Conservation (phyloP, 2,329 filamentous ascomycete species). For the Cladophialophora exuberans region DNA sequence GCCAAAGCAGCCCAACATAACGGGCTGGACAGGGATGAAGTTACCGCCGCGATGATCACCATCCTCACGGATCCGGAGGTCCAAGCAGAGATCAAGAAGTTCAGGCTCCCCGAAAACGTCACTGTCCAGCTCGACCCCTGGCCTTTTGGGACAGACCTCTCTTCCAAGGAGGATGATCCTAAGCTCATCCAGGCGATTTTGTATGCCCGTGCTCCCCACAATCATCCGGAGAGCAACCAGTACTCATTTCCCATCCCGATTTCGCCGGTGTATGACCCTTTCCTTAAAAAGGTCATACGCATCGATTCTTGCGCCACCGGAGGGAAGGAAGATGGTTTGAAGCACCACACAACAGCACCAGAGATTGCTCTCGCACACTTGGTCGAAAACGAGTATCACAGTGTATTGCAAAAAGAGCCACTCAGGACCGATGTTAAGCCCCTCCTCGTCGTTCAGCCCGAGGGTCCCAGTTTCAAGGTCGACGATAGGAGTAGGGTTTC, state of each 20-base stretch:
- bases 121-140: slow-evolving; percentile 65
- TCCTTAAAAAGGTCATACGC: slow-evolving; percentile 66
- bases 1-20: neutral
- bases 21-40: slow-evolving; percentile 57
- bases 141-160: slow-evolving; percentile 65
- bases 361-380: slow-evolving; percentile 60
- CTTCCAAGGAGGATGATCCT: slow-evolving; percentile 49
- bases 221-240: slow-evolving; percentile 65
- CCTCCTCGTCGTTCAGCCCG: slow-evolving; percentile 65
- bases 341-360: slow-evolving; percentile 22
- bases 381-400: slow-evolving; percentile 67
- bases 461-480: slow-evolving; percentile 64
- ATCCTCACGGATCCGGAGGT: slow-evolving; percentile 61
- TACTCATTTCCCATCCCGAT: slow-evolving; percentile 70
- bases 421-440: slow-evolving; percentile 66
- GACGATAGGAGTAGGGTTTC: slow-evolving; percentile 56
- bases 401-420: too few species aligned
- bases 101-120: slow-evolving; percentile 61
- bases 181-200: slow-evolving; percentile 67
- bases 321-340: slow-evolving; percentile 58
- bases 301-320: slow-evolving; percentile 73
- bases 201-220: slow-evolving; percentile 66
- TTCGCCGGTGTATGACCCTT: slow-evolving; percentile 67
- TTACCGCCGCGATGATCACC: slow-evolving; percentile 62
- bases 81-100: slow-evolving; percentile 61